phyloP scores from a whole-genome alignment of 2,329 filamentous ascomycete genomes.

The Pseudodiploospora longispora region DNA sequence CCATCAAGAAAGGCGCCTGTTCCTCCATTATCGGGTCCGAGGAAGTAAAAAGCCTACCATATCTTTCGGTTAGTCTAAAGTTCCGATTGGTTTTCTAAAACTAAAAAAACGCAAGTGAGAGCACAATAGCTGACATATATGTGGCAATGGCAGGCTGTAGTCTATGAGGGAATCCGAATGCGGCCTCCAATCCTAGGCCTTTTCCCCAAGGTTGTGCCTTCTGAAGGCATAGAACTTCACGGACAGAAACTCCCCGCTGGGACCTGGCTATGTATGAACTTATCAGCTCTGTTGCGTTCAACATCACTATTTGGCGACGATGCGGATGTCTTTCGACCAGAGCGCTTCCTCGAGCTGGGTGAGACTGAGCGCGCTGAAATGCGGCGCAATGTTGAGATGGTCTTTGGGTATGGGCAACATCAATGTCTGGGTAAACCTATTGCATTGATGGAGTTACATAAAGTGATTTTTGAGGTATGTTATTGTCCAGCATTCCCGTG shows the following conservation, averaged over 20 bases:
- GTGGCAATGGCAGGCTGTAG: neutral
- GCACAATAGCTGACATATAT: neutral
- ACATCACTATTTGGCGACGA: constrained; percentile 19
- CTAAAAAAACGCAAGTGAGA: neutral
- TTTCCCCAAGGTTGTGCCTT: neutral
- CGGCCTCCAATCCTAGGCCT: neutral
- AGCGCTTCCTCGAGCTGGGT: constrained; percentile 25
- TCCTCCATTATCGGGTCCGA: no score
- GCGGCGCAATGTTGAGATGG: neutral
- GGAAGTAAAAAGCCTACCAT: no score
- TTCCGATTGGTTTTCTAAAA: neutral
- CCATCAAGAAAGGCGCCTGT: neutral
- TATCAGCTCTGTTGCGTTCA: constrained; percentile 22
- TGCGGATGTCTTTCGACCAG: constrained; percentile 24
- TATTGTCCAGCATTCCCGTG: neutral
- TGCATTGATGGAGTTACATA: neutral
- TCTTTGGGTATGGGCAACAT: neutral
- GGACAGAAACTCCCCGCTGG: neutral
- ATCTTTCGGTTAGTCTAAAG: neutral
- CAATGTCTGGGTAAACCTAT: neutral
- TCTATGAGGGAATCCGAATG: neutral
- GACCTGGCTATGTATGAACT: constrained; percentile 20
- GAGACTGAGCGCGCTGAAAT: neutral
- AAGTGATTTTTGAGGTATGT: neutral
- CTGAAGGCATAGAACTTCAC: neutral